Conservation (phyloP, 192 early-diverging fungal species). For the Coemansia sp. region DNA sequence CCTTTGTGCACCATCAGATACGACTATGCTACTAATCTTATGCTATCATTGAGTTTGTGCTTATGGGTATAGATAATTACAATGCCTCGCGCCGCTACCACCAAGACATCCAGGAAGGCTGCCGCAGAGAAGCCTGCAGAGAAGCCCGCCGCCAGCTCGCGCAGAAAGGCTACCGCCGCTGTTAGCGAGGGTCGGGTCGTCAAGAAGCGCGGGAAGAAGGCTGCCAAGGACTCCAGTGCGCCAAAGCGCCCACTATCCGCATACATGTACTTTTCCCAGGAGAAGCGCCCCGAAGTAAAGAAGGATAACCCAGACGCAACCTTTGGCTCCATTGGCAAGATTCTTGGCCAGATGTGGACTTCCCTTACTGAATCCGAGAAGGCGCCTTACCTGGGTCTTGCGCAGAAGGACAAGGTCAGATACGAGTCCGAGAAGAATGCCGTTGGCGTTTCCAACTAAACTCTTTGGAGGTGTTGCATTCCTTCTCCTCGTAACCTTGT, state of each 20-base stretch:
- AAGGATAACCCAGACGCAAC: conserved; percentile 74
- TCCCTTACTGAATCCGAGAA: conserved; percentile 56
- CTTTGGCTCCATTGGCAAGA: conserved; percentile 69
- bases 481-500: not conserved
- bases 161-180: conserved; percentile 9
- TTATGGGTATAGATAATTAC: conserved; percentile 9
- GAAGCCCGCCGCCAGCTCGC: not conserved
- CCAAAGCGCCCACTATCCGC: conserved; percentile 92
- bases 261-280: conserved; percentile 89
- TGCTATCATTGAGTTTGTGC: too few relatives aligned
- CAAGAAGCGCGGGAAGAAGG: conserved; percentile 64
- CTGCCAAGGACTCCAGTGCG: conserved; percentile 75
- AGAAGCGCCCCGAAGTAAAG: conserved; percentile 73
- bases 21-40: too few relatives aligned
- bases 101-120: conserved; percentile 14
- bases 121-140: conserved; percentile 7
- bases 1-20: too few relatives aligned
- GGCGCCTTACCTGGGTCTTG: conserved; percentile 55
- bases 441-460: conserved; percentile 20
- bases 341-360: conserved; percentile 74
- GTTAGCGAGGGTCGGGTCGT: conserved; percentile 37
- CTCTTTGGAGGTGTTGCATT: not conserved
- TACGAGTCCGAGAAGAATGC: conserved; percentile 47
- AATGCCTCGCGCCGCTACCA: conserved; percentile 39
- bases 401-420: conserved; percentile 54